phyloP scores from a whole-genome alignment of 441 rosid species.

The Jatropha multifida region DNA sequence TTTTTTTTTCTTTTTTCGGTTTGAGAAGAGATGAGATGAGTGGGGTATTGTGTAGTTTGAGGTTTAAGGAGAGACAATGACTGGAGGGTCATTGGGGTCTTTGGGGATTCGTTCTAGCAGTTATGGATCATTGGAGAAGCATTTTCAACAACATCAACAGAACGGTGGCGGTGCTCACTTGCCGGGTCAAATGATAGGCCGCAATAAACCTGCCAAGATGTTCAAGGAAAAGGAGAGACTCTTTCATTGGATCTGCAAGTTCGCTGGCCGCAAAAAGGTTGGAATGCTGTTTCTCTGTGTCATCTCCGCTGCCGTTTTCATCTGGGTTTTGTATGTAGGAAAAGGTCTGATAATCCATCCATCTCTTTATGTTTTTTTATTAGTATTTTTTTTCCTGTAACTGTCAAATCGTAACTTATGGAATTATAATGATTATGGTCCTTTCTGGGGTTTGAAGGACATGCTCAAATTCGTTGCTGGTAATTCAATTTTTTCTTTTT shows the following conservation, averaged over 20 bases:
- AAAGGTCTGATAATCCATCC: slow-evolving; percentile 56
- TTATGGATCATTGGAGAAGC: slow-evolving; percentile 84
- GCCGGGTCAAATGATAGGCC: slow-evolving; percentile 51
- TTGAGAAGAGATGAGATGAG: slow-evolving; percentile 42
- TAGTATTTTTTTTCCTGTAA: background rate
- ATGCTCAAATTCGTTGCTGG: background rate
- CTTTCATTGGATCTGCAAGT: slow-evolving; percentile 82
- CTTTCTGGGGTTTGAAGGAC: background rate
- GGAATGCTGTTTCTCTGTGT: slow-evolving; percentile 88
- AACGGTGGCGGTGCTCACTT: slow-evolving; percentile 39
- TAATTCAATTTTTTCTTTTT: background rate
- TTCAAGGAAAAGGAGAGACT: slow-evolving; percentile 73
- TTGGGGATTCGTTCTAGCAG: slow-evolving; percentile 93
- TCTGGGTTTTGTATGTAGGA: slow-evolving; percentile 75
- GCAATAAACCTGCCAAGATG: slow-evolving; percentile 77
- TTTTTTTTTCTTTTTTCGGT: background rate
- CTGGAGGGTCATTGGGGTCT: slow-evolving; percentile 72
- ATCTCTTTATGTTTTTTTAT: slow-evolving; percentile 1
- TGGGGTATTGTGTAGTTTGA: slow-evolving; percentile 33
- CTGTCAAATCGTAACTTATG: background rate
- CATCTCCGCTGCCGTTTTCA: slow-evolving; percentile 76
- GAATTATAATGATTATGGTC: background rate
- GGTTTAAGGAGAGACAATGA: slow-evolving; percentile 53
- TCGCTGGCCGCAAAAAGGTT: slow-evolving; percentile 86
- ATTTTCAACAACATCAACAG: slow-evolving; percentile 45